Base-by-base conservation (phyloP, 768 basidiomycete genomes). In the Tricholoma saponaceum region DNA sequence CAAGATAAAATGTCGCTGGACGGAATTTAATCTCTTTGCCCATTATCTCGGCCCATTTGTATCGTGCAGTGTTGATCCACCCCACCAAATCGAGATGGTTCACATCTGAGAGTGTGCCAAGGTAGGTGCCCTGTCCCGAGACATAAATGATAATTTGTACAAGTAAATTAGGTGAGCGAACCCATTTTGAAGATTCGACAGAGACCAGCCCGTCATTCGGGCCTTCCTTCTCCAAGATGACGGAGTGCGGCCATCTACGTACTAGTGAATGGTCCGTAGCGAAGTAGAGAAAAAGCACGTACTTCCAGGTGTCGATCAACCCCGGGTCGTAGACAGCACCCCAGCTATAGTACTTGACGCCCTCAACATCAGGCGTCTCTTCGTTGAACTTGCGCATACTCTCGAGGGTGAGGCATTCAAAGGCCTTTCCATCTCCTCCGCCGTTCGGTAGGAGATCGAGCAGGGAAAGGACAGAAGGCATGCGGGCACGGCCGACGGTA, bases 131-230 rank as follows among this genome's bases (percentile, higher is more conserved):
- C 88, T 89, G 64, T 28, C 18, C 8, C 43, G 39, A 20, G 37
- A 41, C 43, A 41, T 51, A 46, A 20, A 25, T 2, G 2, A 23
- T 44, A 44, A 43, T 5, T 14, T 13, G 44, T 12, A 43, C 8
- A n/a, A 46, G 4, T 13, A 14, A 46, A 46, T 18, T 16, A 23
- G 10, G 22, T 23, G 10, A 52, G 26, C 49, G 13, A 63, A 83
- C 85, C 94, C 95, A 96, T 78, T 86, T 85, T 2, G 94, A 86
- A 4, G 92, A 93, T 58, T 86, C 77, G 44, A 96, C 85, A 47
- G 87, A 89, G 47, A 99, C 96, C 49, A 99, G 80, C 1, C 97
- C 97, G 69, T 98, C 94, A 65, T 98, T 97, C 30, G 91, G 85
- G 16, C 95, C 96, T 73, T 97, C 94, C 67, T 89, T 87, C 64